Percentiles rank a stretch among this genome's conserved stretches.
Conservation (phyloP, 805 yeast species). For the Cyberlindnera galapagoensis region DNA sequence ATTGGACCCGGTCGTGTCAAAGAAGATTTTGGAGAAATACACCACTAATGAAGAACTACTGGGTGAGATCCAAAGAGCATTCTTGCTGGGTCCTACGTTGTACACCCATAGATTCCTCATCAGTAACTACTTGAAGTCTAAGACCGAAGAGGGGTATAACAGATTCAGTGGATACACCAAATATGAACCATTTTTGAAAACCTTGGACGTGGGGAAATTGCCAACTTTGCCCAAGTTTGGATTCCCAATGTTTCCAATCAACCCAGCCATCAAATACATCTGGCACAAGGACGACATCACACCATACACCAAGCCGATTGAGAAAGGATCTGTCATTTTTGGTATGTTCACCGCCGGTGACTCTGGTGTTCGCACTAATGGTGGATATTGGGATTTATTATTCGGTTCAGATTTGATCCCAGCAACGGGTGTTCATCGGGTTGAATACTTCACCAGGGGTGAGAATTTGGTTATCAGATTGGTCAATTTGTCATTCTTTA, state of each 20-base stretch:
- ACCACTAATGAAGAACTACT: constrained; percentile 19
- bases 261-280: constrained; percentile 9
- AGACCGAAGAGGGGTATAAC: constrained; percentile 9
- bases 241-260: constrained; percentile 14
- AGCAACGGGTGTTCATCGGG: constrained; percentile 14
- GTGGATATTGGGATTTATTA: constrained; percentile 18
- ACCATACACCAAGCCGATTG: constrained; percentile 8
- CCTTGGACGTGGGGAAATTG: constrained; percentile 5
- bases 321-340: constrained; percentile 14
- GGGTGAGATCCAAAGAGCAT: constrained; percentile 16
- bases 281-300: constrained; percentile 17
- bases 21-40: constrained; percentile 13
- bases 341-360: constrained; percentile 18
- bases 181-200: constrained; percentile 15
- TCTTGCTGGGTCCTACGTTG: constrained; percentile 19
- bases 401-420: constrained; percentile 15
- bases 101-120: constrained; percentile 19
- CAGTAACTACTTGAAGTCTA: constrained; percentile 12
- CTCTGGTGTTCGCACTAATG: constrained; percentile 14
- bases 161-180: constrained; percentile 17
- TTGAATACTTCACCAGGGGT: constrained; percentile 16
- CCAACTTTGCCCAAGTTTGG: constrained; percentile 7
- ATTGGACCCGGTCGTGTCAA: constrained; percentile 12
- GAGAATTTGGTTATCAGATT: constrained; percentile 18
- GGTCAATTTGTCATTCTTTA: constrained; percentile 10